phyloP scores from a whole-genome alignment of 2,329 filamentous ascomycete genomes.

The Ceratocystis eucalypticola region DNA sequence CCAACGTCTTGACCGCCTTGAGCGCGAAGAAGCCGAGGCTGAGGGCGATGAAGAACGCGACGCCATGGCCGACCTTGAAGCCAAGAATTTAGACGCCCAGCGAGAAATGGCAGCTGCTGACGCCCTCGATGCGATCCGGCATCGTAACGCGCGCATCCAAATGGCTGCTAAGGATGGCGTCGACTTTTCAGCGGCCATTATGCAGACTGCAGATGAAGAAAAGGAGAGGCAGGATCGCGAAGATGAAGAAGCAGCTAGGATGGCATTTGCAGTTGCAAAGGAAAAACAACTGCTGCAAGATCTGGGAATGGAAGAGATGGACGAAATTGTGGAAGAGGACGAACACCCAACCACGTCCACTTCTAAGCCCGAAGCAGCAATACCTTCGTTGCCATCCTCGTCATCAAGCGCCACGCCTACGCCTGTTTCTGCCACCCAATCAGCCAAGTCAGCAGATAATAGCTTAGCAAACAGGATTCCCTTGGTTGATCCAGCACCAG shows the following conservation, averaged over 20 bases:
- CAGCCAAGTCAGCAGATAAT: not conserved
- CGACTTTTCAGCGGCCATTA: slow-evolving; percentile 41
- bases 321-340: slow-evolving; percentile 14
- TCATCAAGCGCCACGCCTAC: not conserved
- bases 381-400: not conserved
- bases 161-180: slow-evolving; percentile 55
- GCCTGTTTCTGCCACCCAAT: not conserved
- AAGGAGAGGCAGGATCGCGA: slow-evolving; percentile 58
- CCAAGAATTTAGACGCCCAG: slow-evolving; percentile 84
- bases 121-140: slow-evolving; percentile 86
- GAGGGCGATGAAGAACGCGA: slow-evolving; percentile 60
- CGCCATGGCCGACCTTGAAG: slow-evolving; percentile 89
- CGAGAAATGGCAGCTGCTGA: slow-evolving; percentile 94
- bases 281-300: slow-evolving; percentile 41
- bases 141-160: slow-evolving; percentile 77
- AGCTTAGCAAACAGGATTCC: slow-evolving; percentile 21
- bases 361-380: not conserved
- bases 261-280: slow-evolving; percentile 57
- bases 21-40: slow-evolving; percentile 55
- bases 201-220: slow-evolving; percentile 44
- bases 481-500: slow-evolving; percentile 18
- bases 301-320: slow-evolving; percentile 29
- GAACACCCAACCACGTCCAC: not conserved
- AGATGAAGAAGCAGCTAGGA: slow-evolving; percentile 66
- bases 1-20: slow-evolving; percentile 69